These are phyloP conservation scores for Hypoxylon sp. DNA, from an alignment of 2,329 filamentous ascomycete species.

Conservation along the genomic window DNA sequence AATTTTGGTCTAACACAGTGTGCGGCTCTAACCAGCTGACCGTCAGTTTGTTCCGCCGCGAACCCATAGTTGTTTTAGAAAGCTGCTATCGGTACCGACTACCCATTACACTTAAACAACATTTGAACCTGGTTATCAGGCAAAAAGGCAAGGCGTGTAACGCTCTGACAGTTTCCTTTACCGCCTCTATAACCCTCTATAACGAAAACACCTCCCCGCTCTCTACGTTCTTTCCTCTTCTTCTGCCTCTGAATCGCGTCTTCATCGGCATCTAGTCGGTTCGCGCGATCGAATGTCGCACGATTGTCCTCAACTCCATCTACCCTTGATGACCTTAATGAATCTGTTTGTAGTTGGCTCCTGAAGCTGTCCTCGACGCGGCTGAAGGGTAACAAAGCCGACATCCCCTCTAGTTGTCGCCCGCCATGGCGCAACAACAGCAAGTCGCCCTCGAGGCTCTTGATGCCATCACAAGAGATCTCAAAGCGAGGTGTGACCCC, in stretches of 20 bases:
- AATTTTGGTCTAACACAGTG: constrained; percentile 1
- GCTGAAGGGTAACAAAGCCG: constrained; percentile 45
- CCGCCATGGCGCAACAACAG: constrained; percentile 61
- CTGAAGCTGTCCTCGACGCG: constrained; percentile 53
- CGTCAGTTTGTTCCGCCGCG: not conserved
- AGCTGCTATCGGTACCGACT: too few relatives aligned
- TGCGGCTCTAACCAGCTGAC: not conserved
- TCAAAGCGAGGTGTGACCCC: constrained; percentile 66
- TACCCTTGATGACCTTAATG: constrained; percentile 35
- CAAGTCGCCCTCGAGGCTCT: constrained; percentile 69
- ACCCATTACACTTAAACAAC: not conserved
- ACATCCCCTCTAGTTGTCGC: constrained; percentile 28
- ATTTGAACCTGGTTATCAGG: constrained; percentile 7
- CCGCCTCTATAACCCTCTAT: not conserved
- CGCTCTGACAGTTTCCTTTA: constrained; percentile 3
- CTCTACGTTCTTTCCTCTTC: not conserved
- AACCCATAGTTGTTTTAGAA: not conserved
- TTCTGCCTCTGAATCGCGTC: not conserved
- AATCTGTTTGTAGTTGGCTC: constrained; percentile 49
- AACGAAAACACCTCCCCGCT: not conserved
- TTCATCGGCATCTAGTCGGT: constrained; percentile 7
- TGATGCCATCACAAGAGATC: constrained; percentile 68
- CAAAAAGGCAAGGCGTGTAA: constrained; percentile 1
- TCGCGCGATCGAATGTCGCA: constrained; percentile 48
- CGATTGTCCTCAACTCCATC: constrained; percentile 20